Base-by-base conservation (phyloP, 345 rosid species). In the Eucalyptus guilfoylei region DNA sequence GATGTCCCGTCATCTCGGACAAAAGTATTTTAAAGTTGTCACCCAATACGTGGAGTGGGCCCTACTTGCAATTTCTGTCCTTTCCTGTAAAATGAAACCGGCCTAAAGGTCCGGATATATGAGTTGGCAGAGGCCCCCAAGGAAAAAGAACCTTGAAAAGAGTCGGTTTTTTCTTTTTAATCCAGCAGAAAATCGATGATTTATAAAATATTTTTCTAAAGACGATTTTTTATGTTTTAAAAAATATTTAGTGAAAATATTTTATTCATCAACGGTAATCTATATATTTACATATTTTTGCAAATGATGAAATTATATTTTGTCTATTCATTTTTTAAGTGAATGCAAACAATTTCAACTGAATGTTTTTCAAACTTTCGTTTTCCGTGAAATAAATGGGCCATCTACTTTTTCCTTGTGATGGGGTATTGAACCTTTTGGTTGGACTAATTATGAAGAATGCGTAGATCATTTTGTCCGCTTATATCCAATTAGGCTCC, bases 281-380 rank as follows among this genome's bases (percentile, higher is more conserved):
- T 30, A 2, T 37, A 37, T 42, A 42, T 7, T 42, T 42, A 42
- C 8, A 42, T 42, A 42, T 42, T 67, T 67, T 14, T 4, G 8
- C 9, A 1, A 1, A 6, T 10, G 24, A 37, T 21, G 14, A 37
- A 6, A 72, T 21, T 76, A 3, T 4, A 3, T 40, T 4, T 37
- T 2, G 14, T 37, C 2, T 14, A 2, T 72, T 72, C 14, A 37
- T 34, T 72, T 69, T 16, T 17, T 55, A 55, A 55, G 80, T 0
- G 10, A 67, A 67, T 32, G 0, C 11, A 8, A 0, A 8, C 1
- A 32, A 67, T 32, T 67, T 67, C 4, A 8, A 69, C 0, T 3
- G 1, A 0, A 32, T 32, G 3, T 64, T 14, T 67, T 0, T 1
- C 11, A 2, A n/a, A 32, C 0, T 3, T 4, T 32, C 2, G 3